These are phyloP conservation scores for Xylariaceae sp. DNA, from an alignment of 2,329 filamentous ascomycete species.

Conservation along the genomic window DNA sequence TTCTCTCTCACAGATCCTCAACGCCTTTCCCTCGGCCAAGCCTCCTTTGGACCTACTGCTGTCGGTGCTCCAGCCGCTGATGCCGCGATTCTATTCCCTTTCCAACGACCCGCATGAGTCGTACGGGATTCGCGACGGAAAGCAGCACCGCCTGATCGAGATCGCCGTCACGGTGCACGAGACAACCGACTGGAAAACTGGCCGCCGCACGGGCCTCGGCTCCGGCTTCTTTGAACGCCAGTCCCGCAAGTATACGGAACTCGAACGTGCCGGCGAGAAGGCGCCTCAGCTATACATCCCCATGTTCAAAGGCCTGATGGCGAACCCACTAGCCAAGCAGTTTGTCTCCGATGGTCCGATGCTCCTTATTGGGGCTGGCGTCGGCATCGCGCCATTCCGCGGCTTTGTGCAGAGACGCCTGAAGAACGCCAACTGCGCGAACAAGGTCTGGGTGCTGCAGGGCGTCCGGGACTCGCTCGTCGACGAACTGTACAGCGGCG, in stretches of 20 bases:
- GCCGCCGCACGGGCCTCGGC: constrained; percentile 78
- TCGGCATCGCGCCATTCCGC: constrained; percentile 95
- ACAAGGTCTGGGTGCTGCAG: constrained; percentile 43
- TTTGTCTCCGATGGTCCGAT: constrained; percentile 95
- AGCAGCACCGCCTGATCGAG: constrained; percentile 81
- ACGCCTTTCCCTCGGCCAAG: constrained; percentile 89
- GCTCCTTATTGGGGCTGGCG: constrained; percentile 94
- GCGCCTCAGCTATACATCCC: constrained; percentile 73
- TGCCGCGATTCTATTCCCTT: constrained; percentile 98
- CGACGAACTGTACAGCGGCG: constrained; percentile 94
- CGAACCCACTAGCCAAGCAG: constrained; percentile 88
- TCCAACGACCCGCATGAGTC: constrained; percentile 91
- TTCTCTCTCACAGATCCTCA: constrained; percentile 80
- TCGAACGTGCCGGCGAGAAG: constrained; percentile 62
- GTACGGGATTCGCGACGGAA: constrained; percentile 67
- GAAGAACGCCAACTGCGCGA: constrained; percentile 42
- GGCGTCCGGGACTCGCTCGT: constrained; percentile 72
- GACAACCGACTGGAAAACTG: constrained; percentile 73
- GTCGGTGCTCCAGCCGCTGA: constrained; percentile 79
- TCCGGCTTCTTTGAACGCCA: constrained; percentile 93
- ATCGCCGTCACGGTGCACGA: constrained; percentile 97
- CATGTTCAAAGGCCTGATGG: constrained; percentile 99
- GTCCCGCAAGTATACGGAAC: constrained; percentile 71
- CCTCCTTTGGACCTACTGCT: constrained; percentile 84
- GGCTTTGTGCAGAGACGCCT: constrained; percentile 85